phyloP scores from a whole-genome alignment of 2,329 filamentous ascomycete genomes.

The Davidsoniella eucalypti region DNA sequence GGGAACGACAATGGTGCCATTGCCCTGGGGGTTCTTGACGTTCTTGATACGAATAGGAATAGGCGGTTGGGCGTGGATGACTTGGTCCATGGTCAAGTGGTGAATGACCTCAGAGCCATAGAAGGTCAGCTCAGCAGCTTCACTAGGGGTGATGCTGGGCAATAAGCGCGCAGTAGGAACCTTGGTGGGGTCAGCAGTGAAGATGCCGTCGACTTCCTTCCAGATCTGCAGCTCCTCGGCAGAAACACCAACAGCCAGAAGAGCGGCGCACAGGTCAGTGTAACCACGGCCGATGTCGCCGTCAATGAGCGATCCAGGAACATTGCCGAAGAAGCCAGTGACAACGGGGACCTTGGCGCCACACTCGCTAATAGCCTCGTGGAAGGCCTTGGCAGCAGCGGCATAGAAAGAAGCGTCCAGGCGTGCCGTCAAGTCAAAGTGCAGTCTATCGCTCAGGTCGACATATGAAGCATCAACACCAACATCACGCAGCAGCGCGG shows the following conservation, averaged over 20 bases:
- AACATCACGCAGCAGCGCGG: conserved; percentile 64
- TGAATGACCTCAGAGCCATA: conserved; percentile 96
- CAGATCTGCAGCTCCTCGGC: conserved; percentile 89
- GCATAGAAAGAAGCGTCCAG: conserved; percentile 57
- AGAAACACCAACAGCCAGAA: conserved; percentile 75
- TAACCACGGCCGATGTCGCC: conserved; percentile 86
- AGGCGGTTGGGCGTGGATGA: conserved; percentile 60
- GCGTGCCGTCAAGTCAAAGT: conserved; percentile 42
- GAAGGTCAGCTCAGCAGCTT: conserved; percentile 90
- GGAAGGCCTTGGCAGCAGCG: conserved; percentile 42
- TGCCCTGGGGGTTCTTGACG: conserved; percentile 68
- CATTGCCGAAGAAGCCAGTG: conserved; percentile 88
- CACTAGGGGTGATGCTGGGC: conserved; percentile 73
- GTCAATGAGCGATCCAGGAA: conserved; percentile 79
- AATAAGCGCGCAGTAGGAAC: conserved; percentile 89
- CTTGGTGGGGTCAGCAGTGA: conserved; percentile 69
- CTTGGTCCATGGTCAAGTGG: conserved; percentile 96
- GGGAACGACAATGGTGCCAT: conserved; percentile 69
- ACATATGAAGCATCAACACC: conserved; percentile 78
- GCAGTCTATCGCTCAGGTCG: conserved; percentile 69
- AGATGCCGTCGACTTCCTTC: conserved; percentile 98
- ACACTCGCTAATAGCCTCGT: conserved; percentile 48
- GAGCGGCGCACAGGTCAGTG: conserved; percentile 85
- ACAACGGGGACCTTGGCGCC: conserved; percentile 56
- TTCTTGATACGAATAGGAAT: conserved; percentile 87